phyloP scores from a whole-genome alignment of 2,329 filamentous ascomycete genomes.

The Lomentospora prolificans region DNA sequence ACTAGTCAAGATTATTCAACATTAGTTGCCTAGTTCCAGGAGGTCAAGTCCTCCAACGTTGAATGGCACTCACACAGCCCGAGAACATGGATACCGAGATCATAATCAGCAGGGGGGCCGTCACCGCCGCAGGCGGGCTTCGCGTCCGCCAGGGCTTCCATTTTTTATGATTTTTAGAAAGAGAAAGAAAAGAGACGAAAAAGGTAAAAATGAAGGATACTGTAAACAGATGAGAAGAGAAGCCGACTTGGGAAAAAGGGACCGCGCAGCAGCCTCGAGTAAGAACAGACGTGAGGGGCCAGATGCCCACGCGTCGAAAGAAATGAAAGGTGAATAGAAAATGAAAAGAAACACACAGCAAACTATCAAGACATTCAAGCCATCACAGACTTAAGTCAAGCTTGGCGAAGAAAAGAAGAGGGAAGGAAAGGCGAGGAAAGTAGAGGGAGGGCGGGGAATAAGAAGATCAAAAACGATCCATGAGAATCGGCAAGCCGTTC shows the following conservation, averaged over 20 bases:
- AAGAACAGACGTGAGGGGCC: conserved; percentile 11
- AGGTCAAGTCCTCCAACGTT: not conserved
- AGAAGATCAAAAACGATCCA: conserved; percentile 6
- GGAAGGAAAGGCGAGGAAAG: conserved; percentile 14
- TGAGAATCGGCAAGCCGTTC: not conserved
- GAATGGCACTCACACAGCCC: conserved; percentile 29
- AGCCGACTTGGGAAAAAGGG: conserved; percentile 15
- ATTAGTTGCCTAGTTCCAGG: conserved; percentile 8
- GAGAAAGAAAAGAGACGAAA: conserved; percentile 14
- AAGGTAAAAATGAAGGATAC: conserved; percentile 10
- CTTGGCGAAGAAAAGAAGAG: conserved; percentile 13
- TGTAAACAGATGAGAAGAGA: not conserved
- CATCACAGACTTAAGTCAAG: conserved; percentile 9
- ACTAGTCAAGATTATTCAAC: conserved; percentile 18
- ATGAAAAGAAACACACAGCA: conserved; percentile 7
- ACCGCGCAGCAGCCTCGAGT: conserved; percentile 27
- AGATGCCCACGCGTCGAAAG: conserved; percentile 8
- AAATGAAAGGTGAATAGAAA: conserved; percentile 10
- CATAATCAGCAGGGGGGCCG: conserved; percentile 27
- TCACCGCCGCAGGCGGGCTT: conserved; percentile 31
- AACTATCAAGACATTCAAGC: not conserved
- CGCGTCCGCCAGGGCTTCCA: conserved; percentile 18
- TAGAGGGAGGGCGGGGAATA: conserved; percentile 16
- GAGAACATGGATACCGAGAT: conserved; percentile 29
- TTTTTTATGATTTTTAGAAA: conserved; percentile 14